phyloP scores from a whole-genome alignment of 2,329 filamentous ascomycete species.

The Colletotrichum sp. region DNA sequence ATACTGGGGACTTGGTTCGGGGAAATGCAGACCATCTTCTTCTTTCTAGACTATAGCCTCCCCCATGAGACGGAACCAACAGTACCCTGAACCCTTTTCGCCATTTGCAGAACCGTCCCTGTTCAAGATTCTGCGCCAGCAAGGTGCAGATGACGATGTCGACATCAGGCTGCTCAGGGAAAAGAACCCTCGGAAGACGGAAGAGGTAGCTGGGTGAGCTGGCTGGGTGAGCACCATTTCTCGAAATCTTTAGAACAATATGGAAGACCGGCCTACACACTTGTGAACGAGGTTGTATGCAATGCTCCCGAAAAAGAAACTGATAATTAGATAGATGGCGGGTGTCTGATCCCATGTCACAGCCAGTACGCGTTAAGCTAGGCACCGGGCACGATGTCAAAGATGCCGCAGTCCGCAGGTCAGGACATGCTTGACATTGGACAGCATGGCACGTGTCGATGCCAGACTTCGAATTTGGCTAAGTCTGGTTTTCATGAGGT shows the following conservation, averaged over 20 bases:
- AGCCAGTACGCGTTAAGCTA: not conserved
- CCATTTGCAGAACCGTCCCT: not conserved
- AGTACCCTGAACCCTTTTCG: not conserved
- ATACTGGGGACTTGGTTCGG: rapidly evolving
- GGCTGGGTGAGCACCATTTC: not conserved
- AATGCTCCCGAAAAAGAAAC: not conserved
- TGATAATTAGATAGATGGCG: not conserved
- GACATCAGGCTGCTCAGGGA: no score
- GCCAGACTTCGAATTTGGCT: not conserved
- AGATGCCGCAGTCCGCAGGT: not conserved
- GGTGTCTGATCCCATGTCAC: not conserved
- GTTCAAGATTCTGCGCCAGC: rapidly evolving
- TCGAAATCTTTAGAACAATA: not conserved
- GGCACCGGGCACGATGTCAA: not conserved
- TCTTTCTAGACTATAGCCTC: not conserved
- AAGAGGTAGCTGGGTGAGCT: no score
- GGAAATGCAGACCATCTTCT: not conserved
- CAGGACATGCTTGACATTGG: not conserved
- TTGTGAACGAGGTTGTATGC: not conserved
- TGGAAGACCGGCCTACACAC: not conserved
- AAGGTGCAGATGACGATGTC: rapidly evolving
- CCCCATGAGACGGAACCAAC: not conserved
- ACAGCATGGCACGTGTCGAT: not conserved
- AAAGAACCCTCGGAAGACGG: no score
- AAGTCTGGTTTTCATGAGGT: not conserved